Percentiles rank a stretch among this genome's conserved stretches.
These are phyloP conservation scores for Dimargaris verticillata DNA, from an alignment of 192 early-diverging fungal species.

Conservation along the genomic window DNA sequence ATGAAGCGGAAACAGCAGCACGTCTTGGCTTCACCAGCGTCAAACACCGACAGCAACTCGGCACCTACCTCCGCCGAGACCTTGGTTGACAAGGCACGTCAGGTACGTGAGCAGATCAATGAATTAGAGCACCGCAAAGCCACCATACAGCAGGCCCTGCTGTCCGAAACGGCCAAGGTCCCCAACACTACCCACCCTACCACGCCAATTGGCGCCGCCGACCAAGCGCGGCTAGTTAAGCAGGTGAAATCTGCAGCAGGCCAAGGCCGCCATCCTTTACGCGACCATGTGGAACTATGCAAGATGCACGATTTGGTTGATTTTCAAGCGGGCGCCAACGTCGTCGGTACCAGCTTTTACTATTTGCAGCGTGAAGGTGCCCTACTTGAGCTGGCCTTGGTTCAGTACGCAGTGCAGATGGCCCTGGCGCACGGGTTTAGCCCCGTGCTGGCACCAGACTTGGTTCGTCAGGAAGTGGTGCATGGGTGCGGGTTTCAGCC, in stretches of 20 bases:
- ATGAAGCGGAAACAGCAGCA: conserved; percentile 15
- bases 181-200: conserved; percentile 66
- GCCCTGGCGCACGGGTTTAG: conserved; percentile 51
- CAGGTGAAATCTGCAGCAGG: conserved; percentile 16
- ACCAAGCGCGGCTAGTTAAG: conserved; percentile 37
- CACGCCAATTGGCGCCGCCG: conserved; percentile 58
- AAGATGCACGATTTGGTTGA: conserved; percentile 52
- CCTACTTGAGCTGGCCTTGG: conserved; percentile 69
- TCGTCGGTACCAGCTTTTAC: conserved; percentile 70
- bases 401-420: conserved; percentile 70
- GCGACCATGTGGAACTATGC: conserved; percentile 58
- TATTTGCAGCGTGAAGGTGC: conserved; percentile 78
- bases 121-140: conserved; percentile 27
- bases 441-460: conserved; percentile 68
- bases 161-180: conserved; percentile 43
- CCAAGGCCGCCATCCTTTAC: conserved; percentile 7
- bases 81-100: conserved; percentile 30
- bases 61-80: conserved; percentile 14
- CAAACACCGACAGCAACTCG: conserved; percentile 1
- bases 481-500: conserved; percentile 85
- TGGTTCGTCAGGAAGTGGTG: conserved; percentile 59
- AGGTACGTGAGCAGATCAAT: conserved; percentile 42
- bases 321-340: conserved; percentile 61
- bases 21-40: background rate
- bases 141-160: conserved; percentile 35